phyloP scores from a whole-genome alignment of 768 basidiomycete genomes.

The Suillus cothurnatus region DNA sequence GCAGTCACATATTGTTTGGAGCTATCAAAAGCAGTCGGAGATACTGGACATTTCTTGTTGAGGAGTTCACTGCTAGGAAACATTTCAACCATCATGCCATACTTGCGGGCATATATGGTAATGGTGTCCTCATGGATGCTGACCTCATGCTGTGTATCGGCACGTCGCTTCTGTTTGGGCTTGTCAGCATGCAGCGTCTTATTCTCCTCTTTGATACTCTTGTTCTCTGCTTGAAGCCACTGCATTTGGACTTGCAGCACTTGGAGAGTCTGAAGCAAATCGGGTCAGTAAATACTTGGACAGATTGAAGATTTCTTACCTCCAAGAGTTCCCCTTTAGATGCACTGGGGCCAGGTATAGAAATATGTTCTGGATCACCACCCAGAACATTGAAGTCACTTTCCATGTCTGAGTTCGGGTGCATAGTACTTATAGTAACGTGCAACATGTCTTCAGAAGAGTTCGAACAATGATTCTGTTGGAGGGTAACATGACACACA shows the following conservation, averaged over 20 bases:
- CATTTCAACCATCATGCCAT: too few relatives aligned
- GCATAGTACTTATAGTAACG: neutral
- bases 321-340: neutral
- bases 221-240: constrained; percentile 1
- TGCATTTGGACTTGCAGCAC: neutral
- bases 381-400: neutral
- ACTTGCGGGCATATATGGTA: too few relatives aligned
- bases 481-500: neutral
- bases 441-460: neutral
- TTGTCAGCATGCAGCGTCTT: neutral
- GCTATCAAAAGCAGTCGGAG: too few relatives aligned
- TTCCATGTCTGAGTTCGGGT: neutral
- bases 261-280: constrained; percentile 1
- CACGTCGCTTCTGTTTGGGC: neutral
- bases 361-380: neutral
- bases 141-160: neutral
- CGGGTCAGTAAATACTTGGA: neutral
- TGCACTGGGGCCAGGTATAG: neutral
- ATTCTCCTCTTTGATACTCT: neutral
- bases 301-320: neutral
- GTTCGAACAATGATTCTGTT: neutral
- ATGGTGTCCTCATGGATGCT: too few relatives aligned
- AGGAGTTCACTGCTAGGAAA: too few relatives aligned
- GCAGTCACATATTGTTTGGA: too few relatives aligned
- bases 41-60: too few relatives aligned